phyloP scores from a whole-genome alignment of 345 rosid species.

The Euphorbia tirucalli region DNA sequence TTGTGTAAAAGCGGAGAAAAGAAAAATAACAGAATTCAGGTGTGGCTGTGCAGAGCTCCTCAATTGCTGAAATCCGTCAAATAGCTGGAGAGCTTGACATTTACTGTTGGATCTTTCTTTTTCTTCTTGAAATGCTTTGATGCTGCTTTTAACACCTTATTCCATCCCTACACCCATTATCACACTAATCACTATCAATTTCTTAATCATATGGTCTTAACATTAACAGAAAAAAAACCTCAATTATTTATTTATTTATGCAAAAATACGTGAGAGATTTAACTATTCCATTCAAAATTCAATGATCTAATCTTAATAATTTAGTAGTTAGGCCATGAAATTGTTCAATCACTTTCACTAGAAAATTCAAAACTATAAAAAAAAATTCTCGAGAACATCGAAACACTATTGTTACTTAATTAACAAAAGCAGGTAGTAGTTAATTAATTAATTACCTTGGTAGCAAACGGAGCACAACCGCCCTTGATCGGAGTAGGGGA shows the following conservation, averaged over 20 bases:
- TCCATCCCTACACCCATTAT: conserved; percentile 62
- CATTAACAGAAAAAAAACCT: no score
- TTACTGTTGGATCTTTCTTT: conserved; percentile 30
- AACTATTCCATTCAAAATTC: no score
- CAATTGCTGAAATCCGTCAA: conserved; percentile 19
- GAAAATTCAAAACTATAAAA: no score
- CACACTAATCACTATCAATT: no score
- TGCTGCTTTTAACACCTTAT: conserved; percentile 65
- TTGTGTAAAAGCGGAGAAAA: neutral
- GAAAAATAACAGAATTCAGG: neutral
- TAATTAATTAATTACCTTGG: conserved; percentile 38
- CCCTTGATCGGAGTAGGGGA: conserved; percentile 40
- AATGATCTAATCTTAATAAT: no score
- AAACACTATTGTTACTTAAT: no score
- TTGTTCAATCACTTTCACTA: no score
- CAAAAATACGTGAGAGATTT: no score
- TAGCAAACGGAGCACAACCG: conserved; percentile 45
- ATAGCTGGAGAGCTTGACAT: conserved; percentile 42
- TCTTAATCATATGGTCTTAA: no score
- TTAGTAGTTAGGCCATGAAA: no score
- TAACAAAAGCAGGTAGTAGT: neutral
- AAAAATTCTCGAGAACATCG: no score
- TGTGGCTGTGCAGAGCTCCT: neutral
- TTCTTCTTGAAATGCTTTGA: conserved; percentile 69
- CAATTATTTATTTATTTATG: no score